These are phyloP conservation scores for Leishmania braziliensis DNA, from an alignment of 208 protist species.

Conservation along the genomic window DNA sequence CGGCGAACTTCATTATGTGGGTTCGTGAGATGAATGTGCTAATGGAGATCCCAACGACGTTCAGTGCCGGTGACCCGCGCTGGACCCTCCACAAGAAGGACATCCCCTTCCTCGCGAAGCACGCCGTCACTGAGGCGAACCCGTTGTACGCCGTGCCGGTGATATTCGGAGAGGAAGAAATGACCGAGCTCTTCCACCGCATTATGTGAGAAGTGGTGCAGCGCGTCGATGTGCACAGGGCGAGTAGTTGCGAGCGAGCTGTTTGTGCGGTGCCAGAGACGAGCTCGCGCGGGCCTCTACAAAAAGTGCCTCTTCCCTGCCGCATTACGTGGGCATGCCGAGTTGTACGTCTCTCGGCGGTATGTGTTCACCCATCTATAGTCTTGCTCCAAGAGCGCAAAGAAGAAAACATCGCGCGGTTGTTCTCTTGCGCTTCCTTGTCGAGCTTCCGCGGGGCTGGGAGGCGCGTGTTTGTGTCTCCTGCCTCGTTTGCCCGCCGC, in stretches of 20 bases:
- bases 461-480: not conserved
- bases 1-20: conserved; percentile 49
- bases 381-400: not conserved
- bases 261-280: not conserved
- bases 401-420: not conserved
- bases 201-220: conserved; percentile 19
- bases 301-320: not conserved
- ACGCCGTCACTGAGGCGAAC: conserved; percentile 55
- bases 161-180: conserved; percentile 55
- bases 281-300: not conserved
- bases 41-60: conserved; percentile 45
- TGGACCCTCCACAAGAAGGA: conserved; percentile 45
- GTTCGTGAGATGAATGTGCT: conserved; percentile 47
- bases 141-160: conserved; percentile 69
- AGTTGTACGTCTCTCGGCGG: not conserved
- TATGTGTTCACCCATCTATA: not conserved
- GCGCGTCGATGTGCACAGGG: not conserved
- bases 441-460: not conserved
- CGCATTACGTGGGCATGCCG: not conserved
- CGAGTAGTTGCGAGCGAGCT: not conserved
- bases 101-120: conserved; percentile 40
- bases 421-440: not conserved
- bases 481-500: not conserved
- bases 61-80: conserved; percentile 29
- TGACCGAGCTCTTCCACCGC: conserved; percentile 33